phyloP scores from a whole-genome alignment of 768 basidiomycete species.

The Boletellus emodensis region DNA sequence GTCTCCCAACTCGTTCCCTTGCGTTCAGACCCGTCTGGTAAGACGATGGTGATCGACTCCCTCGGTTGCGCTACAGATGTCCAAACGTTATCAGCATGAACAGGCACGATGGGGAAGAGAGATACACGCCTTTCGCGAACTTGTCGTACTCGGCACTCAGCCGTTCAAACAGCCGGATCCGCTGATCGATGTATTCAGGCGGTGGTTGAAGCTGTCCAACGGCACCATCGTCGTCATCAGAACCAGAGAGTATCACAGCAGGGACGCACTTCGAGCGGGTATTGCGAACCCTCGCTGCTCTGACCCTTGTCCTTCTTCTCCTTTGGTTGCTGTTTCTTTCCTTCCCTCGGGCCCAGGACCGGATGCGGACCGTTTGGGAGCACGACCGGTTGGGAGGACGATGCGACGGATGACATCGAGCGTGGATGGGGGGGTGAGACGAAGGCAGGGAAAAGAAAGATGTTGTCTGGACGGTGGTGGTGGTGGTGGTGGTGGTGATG shows the following conservation, averaged over 20 bases:
- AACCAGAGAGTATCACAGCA: not conserved
- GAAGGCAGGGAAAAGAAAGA: not conserved
- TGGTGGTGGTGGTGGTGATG: conserved; percentile 13
- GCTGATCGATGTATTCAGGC: conserved; percentile 85
- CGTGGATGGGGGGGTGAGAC: conserved; percentile 9
- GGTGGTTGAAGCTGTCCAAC: conserved; percentile 69
- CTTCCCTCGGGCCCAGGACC: conserved; percentile 30
- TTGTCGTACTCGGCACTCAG: conserved; percentile 82
- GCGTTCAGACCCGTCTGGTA: conserved; percentile 82
- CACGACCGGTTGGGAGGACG: conserved; percentile 51
- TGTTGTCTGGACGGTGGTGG: conserved; percentile 9
- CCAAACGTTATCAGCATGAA: not conserved
- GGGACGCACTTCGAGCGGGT: conserved; percentile 58
- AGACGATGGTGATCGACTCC: conserved; percentile 75
- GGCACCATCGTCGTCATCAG: not conserved
- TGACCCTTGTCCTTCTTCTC: conserved; percentile 39
- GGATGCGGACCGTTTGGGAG: conserved; percentile 41
- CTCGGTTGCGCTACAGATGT: conserved; percentile 61
- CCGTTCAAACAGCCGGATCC: conserved; percentile 85
- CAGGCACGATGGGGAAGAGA: not conserved
- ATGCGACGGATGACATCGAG: conserved; percentile 53
- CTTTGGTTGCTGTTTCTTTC: conserved; percentile 40
- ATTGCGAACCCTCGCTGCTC: conserved; percentile 33
- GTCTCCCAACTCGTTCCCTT: conserved; percentile 93
- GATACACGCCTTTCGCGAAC: conserved; percentile 61